phyloP scores from a whole-genome alignment of 2,329 filamentous ascomycete genomes.

The Davidsoniella eucalypti region DNA sequence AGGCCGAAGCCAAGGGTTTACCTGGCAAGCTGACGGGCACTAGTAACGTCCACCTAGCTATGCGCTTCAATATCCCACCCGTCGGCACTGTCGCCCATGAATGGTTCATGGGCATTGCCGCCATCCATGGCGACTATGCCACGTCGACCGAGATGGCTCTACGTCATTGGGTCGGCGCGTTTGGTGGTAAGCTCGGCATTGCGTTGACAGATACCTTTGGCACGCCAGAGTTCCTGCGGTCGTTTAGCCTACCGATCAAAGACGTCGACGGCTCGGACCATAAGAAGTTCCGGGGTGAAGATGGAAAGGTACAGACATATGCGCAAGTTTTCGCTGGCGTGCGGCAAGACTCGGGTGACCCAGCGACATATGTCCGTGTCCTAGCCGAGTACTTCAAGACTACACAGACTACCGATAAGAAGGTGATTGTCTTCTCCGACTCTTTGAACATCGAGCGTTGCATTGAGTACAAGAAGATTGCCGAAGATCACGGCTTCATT shows the following conservation, averaged over 20 bases:
- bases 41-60: slow-evolving; percentile 93
- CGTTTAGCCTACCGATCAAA: slow-evolving; percentile 53
- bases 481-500: slow-evolving; percentile 64
- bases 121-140: slow-evolving; percentile 73
- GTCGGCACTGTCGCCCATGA: slow-evolving; percentile 87
- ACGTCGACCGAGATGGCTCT: slow-evolving; percentile 72
- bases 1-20: slow-evolving; percentile 46
- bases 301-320: slow-evolving; percentile 43
- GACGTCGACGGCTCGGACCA: slow-evolving; percentile 26
- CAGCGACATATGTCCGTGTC: slow-evolving; percentile 58
- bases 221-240: slow-evolving; percentile 70
- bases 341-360: slow-evolving; percentile 81
- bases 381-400: slow-evolving; percentile 69
- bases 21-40: slow-evolving; percentile 68
- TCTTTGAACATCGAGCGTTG: slow-evolving; percentile 83
- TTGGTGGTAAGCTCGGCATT: slow-evolving; percentile 70
- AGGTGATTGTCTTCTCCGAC: slow-evolving; percentile 90
- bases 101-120: slow-evolving; percentile 98
- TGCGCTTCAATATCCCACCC: slow-evolving; percentile 72
- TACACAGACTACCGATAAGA: slow-evolving; percentile 60
- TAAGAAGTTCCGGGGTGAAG: slow-evolving; percentile 25
- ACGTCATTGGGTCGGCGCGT: slow-evolving; percentile 78
- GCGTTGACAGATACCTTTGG: slow-evolving; percentile 95
- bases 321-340: slow-evolving; percentile 71
- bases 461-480: slow-evolving; percentile 72